phyloP scores from a whole-genome alignment of 768 basidiomycete genomes.

The Lactarius hengduanensis region DNA sequence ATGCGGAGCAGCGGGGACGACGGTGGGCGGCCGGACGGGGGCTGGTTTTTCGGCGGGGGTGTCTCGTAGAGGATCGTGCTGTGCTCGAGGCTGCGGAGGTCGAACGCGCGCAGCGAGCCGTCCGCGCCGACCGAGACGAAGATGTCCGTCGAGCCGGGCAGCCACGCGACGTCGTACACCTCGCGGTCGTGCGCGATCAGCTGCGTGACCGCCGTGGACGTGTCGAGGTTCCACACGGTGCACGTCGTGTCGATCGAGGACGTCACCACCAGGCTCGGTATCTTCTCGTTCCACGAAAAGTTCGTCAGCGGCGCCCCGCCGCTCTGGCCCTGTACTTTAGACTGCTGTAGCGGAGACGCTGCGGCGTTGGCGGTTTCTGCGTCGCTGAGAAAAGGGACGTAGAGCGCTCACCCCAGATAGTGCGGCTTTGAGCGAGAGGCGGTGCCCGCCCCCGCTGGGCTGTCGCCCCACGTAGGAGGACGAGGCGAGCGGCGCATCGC shows the following conservation, averaged over 20 bases:
- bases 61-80: slow-evolving; percentile 98
- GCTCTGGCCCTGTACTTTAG: slow-evolving; percentile 82
- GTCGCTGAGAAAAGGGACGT: slow-evolving; percentile 9
- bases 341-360: slow-evolving; percentile 52
- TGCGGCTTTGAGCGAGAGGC: slow-evolving; percentile 69
- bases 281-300: slow-evolving; percentile 96
- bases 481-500: slow-evolving; percentile 56
- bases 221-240: slow-evolving; percentile 98
- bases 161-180: slow-evolving; percentile 98
- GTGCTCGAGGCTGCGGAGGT: slow-evolving; percentile 93
- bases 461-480: slow-evolving; percentile 73
- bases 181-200: slow-evolving; percentile 96
- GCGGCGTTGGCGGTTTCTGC: slow-evolving; percentile 16
- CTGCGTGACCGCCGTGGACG: slow-evolving; percentile 90
- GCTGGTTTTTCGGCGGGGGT: slow-evolving; percentile 71
- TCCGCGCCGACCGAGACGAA: slow-evolving; percentile 99
- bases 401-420: slow-evolving; percentile 68
- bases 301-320: slow-evolving; percentile 90
- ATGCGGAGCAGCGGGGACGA: slow-evolving; percentile 83
- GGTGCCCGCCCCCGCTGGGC: slow-evolving; percentile 55
- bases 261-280: slow-evolving; percentile 89
- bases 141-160: slow-evolving; percentile 92
- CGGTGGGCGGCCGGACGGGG: slow-evolving; percentile 62
- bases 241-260: slow-evolving; percentile 99
- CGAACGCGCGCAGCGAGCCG: slow-evolving; percentile 94